Percentiles rank a stretch among this genome's conserved stretches.
phyloP scores from a whole-genome alignment of 257 asterid genomes.

The Solanum tarijense region DNA sequence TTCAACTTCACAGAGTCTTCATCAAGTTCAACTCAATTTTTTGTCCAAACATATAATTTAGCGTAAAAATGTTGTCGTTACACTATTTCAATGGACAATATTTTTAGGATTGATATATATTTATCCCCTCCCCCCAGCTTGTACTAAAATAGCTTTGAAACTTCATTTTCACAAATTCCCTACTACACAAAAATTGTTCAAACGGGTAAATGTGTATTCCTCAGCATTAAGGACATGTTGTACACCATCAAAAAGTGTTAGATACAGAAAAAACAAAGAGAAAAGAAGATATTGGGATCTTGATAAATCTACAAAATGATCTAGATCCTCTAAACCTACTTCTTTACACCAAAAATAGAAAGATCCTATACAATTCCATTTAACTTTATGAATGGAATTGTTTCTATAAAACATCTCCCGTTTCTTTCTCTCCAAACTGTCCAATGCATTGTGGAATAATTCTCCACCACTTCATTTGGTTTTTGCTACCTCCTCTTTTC shows the following conservation, averaged over 20 bases:
- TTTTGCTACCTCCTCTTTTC: background rate
- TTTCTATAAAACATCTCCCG: background rate
- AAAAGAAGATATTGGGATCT: background rate
- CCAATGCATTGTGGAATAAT: background rate
- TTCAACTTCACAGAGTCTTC: background rate
- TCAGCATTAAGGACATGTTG: background rate
- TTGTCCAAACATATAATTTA: background rate
- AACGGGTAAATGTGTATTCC: background rate
- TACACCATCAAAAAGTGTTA: background rate
- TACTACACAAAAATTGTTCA: background rate
- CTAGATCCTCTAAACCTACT: background rate
- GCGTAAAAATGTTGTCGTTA: background rate
- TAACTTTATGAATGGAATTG: background rate
- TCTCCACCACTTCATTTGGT: background rate
- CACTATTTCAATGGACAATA: background rate
- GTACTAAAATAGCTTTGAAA: background rate
- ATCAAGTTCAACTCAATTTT: background rate
- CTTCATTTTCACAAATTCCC: background rate
- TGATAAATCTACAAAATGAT: background rate
- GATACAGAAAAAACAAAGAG: background rate
- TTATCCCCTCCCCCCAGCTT: background rate
- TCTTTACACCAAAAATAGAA: background rate
- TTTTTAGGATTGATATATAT: background rate
- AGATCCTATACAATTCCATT: background rate
- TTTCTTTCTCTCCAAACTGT: background rate